Base-by-base conservation (phyloP, 2,329 filamentous ascomycete species). In the Lachnellula hyalina region DNA sequence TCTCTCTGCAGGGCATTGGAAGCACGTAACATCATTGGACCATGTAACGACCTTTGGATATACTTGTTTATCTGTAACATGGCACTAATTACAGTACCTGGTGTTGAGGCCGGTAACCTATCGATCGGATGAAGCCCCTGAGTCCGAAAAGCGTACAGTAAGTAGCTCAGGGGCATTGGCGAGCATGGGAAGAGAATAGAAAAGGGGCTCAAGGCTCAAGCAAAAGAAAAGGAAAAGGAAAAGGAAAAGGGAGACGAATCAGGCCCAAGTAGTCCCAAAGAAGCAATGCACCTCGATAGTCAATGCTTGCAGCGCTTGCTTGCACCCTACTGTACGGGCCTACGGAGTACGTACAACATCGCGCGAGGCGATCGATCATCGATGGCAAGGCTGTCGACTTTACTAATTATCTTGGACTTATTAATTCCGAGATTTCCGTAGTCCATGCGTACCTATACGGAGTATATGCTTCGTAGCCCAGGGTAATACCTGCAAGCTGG, bases 11-110 rank as follows among this genome's bases (percentile, higher is more conserved):
- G 8, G 36, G 8, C 28, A 11, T 32, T 9, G 19, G 28, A n/a
- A 28, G 28, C 46, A 28, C 46, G 46, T 36, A 48, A 28, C 6
- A 48, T 48, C 28, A 48, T 48, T 48, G 46, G 46, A 35, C 46
- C 4, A 32, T 32, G 12, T 25, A 11, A 19, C n/a, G 46, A n/a
- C 23, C 12, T 17, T 36, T 23, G 28, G 7, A 9, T 25, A 12
- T 15, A 45, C 25, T 45, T 45, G 5, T 48, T 6, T 17, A 36
- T 48, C 5, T 19, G 46, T 21, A 28, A 46, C 7, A 2, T 48
- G n/a, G 34, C 28, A 35, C 23, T 15, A 32, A 5, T 32, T 9
- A 17, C 5, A 5, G 17, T 9, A 17, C 5, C 36, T 17, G 3
- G n/a, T 40, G 14, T 40, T 15, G 15, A 15, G 36, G 36, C n/a